Evolutionary conservation across 345 rosid genomes (phyloP).

Genomic region (Geranium brycei): DNA sequence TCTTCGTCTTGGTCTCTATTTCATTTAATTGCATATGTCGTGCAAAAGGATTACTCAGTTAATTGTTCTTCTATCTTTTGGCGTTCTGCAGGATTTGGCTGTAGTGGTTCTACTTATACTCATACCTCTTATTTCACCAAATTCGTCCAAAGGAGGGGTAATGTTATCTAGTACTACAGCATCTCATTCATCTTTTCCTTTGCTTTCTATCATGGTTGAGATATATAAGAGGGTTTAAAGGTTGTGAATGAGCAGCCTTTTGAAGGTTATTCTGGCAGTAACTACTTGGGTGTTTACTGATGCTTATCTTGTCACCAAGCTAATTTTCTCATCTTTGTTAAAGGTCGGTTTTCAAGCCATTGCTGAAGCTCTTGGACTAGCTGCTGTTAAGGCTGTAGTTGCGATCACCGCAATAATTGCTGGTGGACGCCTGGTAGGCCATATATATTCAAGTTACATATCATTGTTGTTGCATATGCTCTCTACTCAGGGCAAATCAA

Average conservation of each 20-base stretch:
- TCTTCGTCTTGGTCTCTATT: neutral
- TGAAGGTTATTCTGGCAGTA: too few species aligned
- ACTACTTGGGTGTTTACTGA: neutral
- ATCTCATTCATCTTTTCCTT: constrained; percentile 5
- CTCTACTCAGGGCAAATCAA: neutral
- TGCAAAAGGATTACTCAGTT: constrained; percentile 2
- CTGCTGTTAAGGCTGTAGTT: constrained; percentile 89
- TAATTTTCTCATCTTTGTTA: constrained; percentile 15
- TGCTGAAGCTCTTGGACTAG: constrained; percentile 96
- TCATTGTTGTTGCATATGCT: neutral
- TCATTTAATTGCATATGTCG: constrained; percentile 6
- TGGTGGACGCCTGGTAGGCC: constrained; percentile 87
- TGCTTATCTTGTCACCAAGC: constrained; percentile 6
- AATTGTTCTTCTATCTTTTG: constrained; percentile 4
- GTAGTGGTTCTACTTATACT: constrained; percentile 93
- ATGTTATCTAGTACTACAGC: constrained; percentile 13
- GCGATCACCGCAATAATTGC: constrained; percentile 94
- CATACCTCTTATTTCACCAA: constrained; percentile 96
- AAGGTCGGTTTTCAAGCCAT: constrained; percentile 97
- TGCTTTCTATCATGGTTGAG: constrained; percentile 5
- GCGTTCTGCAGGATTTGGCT: constrained; percentile 75
- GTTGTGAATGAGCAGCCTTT: constrained; percentile 3
- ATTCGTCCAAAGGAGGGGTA: constrained; percentile 99
- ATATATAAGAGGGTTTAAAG: neutral
- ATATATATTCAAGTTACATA: constrained; percentile 7